Percentiles rank a stretch among this genome's conserved stretches.
Evolutionary conservation across 2,329 filamentous ascomycete species (phyloP).

Genomic region (Penicillium verrucosum): DNA sequence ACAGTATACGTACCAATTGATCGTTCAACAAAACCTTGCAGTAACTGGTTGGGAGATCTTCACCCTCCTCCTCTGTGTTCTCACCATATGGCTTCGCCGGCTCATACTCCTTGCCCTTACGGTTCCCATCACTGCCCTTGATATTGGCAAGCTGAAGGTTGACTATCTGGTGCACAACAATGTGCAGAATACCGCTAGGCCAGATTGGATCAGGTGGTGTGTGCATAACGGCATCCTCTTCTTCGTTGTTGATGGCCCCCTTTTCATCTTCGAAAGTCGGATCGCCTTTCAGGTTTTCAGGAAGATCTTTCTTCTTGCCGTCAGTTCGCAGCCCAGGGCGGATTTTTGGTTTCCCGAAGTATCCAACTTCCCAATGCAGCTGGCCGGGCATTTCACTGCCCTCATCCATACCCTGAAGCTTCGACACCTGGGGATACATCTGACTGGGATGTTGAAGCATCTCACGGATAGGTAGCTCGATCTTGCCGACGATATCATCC

Average conservation of each 20-base stretch:
- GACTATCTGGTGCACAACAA: constrained; percentile 91
- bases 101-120: constrained; percentile 82
- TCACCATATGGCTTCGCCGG: constrained; percentile 83
- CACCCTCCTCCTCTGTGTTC: constrained; percentile 77
- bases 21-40: constrained; percentile 91
- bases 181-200: constrained; percentile 83
- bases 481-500: constrained; percentile 92
- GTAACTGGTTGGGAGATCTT: constrained; percentile 81
- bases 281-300: constrained; percentile 68
- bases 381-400: constrained; percentile 88
- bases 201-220: constrained; percentile 95
- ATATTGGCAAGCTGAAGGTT: constrained; percentile 90
- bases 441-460: constrained; percentile 90
- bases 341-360: constrained; percentile 87
- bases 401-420: constrained; percentile 75
- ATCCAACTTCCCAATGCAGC: constrained; percentile 94
- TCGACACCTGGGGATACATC: constrained; percentile 87
- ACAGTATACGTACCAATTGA: constrained; percentile 56
- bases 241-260: constrained; percentile 66
- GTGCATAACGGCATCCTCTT: constrained; percentile 80
- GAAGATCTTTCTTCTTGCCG: constrained; percentile 76
- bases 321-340: constrained; percentile 79
- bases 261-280: constrained; percentile 84
- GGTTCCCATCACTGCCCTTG: constrained; percentile 76
- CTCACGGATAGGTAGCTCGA: constrained; percentile 90